A percentile compares a stretch with the other conserved stretches of the same genome.
phyloP scores from a whole-genome alignment of 2,329 filamentous ascomycete species.

The Shiraia bambusicola region DNA sequence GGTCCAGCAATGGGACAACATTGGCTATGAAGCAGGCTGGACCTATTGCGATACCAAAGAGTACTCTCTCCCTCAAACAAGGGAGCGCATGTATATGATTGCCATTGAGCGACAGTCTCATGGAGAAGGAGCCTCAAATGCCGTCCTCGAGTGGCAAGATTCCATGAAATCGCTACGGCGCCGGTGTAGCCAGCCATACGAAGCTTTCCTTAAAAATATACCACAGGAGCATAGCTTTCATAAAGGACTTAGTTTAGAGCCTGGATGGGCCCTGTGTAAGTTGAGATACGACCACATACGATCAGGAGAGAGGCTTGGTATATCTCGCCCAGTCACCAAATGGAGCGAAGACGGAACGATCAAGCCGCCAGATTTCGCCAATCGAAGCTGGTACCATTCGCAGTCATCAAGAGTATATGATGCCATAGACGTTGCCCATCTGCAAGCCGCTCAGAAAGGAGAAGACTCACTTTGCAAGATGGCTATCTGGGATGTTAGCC shows the following conservation, averaged over 20 bases:
- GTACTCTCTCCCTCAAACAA: constrained; percentile 72
- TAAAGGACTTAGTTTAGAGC: constrained; percentile 24
- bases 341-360: constrained; percentile 60
- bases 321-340: constrained; percentile 58
- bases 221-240: constrained; percentile 54
- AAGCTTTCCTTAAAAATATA: constrained; percentile 60
- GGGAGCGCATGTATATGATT: constrained; percentile 49
- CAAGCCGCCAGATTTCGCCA: constrained; percentile 58
- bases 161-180: constrained; percentile 54
- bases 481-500: constrained; percentile 63
- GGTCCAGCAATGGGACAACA: constrained; percentile 46
- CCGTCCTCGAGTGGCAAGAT: constrained; percentile 45
- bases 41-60: constrained; percentile 66
- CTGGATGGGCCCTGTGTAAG: constrained; percentile 60
- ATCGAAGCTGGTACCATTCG: constrained; percentile 52
- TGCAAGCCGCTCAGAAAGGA: constrained; percentile 51
- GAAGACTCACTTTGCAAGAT: constrained; percentile 63
- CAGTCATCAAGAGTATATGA: constrained; percentile 65
- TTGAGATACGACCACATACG: constrained; percentile 62
- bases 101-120: constrained; percentile 41
- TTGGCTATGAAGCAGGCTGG: constrained; percentile 59
- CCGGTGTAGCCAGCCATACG: constrained; percentile 62
- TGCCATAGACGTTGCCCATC: constrained; percentile 62
- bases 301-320: constrained; percentile 53
- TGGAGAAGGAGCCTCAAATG: constrained; percentile 13